Conservation (phyloP, 345 rosid genomes). For the Dimocarpus longan region DNA sequence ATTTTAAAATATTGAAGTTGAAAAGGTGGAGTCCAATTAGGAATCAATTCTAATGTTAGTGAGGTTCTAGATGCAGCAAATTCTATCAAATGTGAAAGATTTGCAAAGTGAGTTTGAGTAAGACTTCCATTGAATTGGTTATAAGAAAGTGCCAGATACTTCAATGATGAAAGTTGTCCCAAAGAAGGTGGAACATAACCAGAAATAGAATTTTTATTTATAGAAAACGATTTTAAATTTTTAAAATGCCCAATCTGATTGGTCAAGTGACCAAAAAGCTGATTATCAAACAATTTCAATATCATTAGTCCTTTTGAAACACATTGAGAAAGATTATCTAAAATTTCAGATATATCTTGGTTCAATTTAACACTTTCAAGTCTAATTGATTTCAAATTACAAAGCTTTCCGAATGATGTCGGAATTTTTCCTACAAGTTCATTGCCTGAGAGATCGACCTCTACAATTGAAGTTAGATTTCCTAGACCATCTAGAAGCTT, state of each 20-base stretch:
- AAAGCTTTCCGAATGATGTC: not conserved
- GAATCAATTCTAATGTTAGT: too few relatives aligned
- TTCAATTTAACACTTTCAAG: not conserved
- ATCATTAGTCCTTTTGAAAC: not conserved
- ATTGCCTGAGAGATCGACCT: not conserved
- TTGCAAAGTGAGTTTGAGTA: too few relatives aligned
- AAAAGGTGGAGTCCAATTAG: not conserved
- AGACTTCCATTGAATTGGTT: too few relatives aligned
- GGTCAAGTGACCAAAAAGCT: too few relatives aligned
- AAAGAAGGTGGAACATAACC: too few relatives aligned
- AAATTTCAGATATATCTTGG: not conserved
- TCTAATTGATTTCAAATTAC: not conserved
- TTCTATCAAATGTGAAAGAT: too few relatives aligned
- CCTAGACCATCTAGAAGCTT: slow-evolving; percentile 7
- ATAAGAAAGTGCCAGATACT: too few relatives aligned
- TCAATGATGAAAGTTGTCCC: not conserved
- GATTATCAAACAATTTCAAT: not conserved
- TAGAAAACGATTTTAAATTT: too few relatives aligned
- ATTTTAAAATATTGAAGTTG: too few relatives aligned
- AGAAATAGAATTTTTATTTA: too few relatives aligned
- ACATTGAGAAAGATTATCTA: not conserved
- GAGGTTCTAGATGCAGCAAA: too few relatives aligned
- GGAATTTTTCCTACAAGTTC: not conserved
- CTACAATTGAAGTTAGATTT: slow-evolving; percentile 21
- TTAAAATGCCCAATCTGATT: too few relatives aligned